These are phyloP conservation scores for Suhomyces faveliae DNA, from an alignment of 805 yeast genomes.

Conservation along the genomic window DNA sequence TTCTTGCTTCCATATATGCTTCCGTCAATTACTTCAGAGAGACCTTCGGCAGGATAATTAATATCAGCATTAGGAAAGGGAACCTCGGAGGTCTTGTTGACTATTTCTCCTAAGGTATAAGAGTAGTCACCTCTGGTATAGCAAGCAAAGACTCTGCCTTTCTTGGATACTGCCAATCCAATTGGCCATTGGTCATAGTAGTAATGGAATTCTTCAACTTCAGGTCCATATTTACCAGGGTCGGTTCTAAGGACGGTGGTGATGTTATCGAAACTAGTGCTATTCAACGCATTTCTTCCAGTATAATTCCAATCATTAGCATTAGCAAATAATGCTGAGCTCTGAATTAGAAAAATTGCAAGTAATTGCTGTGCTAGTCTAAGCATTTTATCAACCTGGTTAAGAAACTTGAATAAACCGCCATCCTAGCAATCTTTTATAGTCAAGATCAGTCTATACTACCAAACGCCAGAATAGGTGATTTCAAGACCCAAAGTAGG, in stretches of 20 bases:
- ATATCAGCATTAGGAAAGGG: not conserved
- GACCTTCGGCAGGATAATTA: not conserved
- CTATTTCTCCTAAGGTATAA: not conserved
- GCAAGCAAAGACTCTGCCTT: not conserved
- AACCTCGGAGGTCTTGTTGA: not conserved
- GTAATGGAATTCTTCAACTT: constrained; percentile 2
- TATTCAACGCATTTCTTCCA: not conserved
- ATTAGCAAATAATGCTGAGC: not conserved
- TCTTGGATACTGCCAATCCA: constrained; percentile 1
- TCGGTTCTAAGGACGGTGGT: not conserved
- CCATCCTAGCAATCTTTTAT: not conserved
- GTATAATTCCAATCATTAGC: not conserved
- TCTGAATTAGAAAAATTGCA: not conserved
- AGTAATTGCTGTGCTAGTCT: not conserved
- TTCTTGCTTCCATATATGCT: not conserved
- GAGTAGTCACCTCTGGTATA: not conserved
- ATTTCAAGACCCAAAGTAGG: not conserved
- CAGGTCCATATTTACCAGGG: constrained; percentile 1
- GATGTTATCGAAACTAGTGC: not conserved
- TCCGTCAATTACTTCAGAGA: not conserved
- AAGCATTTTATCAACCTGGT: not conserved
- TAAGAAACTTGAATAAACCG: not conserved
- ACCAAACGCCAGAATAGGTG: not conserved
- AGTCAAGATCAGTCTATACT: not conserved
- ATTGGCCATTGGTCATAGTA: constrained; percentile 3